Conservation (phyloP, 202 grass and related monocot genomes). For the Bolboschoenoplectus hybrid region DNA sequence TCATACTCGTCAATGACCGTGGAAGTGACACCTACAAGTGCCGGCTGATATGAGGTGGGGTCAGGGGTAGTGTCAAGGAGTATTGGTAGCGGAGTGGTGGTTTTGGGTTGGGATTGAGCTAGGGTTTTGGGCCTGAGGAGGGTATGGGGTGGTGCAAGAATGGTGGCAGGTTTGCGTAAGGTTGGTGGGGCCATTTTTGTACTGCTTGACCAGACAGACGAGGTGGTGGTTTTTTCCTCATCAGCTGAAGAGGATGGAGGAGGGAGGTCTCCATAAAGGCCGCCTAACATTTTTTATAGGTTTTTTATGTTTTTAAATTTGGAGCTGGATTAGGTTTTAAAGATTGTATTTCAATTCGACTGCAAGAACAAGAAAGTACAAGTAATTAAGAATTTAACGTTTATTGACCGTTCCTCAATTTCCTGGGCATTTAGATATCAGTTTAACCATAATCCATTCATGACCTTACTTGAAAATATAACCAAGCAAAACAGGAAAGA, state of each 20-base stretch:
- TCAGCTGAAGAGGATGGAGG: slow-evolving; percentile 65
- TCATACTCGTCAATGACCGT: slow-evolving; percentile 91
- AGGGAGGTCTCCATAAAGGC: slow-evolving; percentile 95
- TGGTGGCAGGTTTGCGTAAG: slow-evolving; percentile 72
- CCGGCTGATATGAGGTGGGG: slow-evolving; percentile 53
- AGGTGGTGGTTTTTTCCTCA: slow-evolving; percentile 69
- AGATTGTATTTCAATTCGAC: slow-evolving; percentile 30
- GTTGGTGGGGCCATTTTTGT: slow-evolving; percentile 94
- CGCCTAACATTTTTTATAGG: slow-evolving; percentile 67
- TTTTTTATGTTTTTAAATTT: slow-evolving; percentile 8
- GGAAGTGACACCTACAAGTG: slow-evolving; percentile 71
- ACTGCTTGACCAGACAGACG: slow-evolving; percentile 88
- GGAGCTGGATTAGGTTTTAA: background rate
- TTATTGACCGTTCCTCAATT: background rate
- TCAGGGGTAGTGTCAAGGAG: slow-evolving; percentile 31
- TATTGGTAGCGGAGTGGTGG: background rate
- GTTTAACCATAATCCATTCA: background rate
- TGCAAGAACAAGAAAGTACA: slow-evolving; percentile 23
- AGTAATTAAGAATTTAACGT: background rate
- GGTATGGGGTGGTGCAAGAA: slow-evolving; percentile 62
- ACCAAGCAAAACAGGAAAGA: background rate
- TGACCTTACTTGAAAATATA: background rate
- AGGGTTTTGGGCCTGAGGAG: slow-evolving; percentile 59
- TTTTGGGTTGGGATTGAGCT: slow-evolving; percentile 40
- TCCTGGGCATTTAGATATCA: background rate